Evolutionary conservation across 306 rosid genomes (phyloP).

Genomic region (Acacia melanoxylon): DNA sequence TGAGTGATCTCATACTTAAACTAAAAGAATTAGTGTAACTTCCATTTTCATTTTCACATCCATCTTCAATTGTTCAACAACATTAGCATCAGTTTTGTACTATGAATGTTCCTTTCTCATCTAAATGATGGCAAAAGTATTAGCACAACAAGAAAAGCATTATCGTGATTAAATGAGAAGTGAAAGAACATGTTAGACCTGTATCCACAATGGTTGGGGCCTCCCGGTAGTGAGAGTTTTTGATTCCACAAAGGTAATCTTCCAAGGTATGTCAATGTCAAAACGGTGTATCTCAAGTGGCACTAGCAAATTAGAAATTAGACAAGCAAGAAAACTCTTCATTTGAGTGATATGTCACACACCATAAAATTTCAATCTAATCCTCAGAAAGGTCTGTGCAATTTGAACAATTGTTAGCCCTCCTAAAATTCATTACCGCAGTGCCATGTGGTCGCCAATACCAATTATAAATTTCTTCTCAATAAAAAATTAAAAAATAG

Average conservation of each 20-base stretch:
- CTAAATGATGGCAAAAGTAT: constrained; percentile 7
- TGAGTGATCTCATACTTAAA: constrained; percentile 14
- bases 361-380: background rate
- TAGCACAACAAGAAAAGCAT: background rate
- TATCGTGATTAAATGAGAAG: too few relatives aligned
- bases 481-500: too few relatives aligned
- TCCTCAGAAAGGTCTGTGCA: background rate
- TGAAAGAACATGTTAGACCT: too few relatives aligned
- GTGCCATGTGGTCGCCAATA: background rate
- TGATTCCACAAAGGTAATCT: constrained; percentile 91
- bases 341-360: background rate
- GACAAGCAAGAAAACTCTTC: constrained; percentile 7
- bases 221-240: constrained; percentile 75
- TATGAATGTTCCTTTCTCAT: constrained; percentile 27
- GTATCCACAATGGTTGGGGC: too few relatives aligned
- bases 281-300: constrained; percentile 80
- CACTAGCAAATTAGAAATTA: constrained; percentile 19
- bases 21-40: background rate
- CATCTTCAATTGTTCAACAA: constrained; percentile 9
- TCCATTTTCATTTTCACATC: background rate
- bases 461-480: background rate
- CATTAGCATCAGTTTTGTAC: background rate
- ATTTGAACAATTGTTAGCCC: background rate
- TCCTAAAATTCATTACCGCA: background rate
- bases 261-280: constrained; percentile 92